Evolutionary conservation across 257 asterid species (phyloP), one percentile per base, ranked within the genome.

Genomic region (Nicotiana tabacum): DNA sequence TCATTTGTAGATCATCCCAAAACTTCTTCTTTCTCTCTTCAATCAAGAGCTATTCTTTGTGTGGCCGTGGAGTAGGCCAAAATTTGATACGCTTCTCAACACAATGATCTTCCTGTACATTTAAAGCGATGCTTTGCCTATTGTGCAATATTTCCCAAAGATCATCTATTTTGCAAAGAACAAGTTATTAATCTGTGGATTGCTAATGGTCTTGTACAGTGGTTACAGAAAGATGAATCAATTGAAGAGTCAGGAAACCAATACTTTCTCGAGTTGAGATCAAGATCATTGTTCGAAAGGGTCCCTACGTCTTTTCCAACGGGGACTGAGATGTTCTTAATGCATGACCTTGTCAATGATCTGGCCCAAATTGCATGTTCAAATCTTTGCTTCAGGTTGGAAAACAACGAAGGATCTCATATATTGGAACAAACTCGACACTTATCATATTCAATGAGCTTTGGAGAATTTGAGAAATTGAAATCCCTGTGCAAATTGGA

Each of bases 121-220:
- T 77, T 77, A 43, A 83, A 65, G 24, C 1, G 21, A 6, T 77
- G 72, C 16, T 83, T 77, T 64, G 33, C 85, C 27, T 83, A 4
- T 9, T 83, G 82, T 77, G 66, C 83, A 3, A 12, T 79, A 30
- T 84, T 46, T 69, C 86, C 80, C 74, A 84, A 84, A 72, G 86
- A 60, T 32, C 30, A 43, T 30, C 1, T 1, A 12, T 58, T 80
- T 1, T 1, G 13, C 4, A 80, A 79, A 39, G 43, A 68, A 2
- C 32, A 67, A 60, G 9, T 69, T 1, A 46, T 79, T 27, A 1
- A 21, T 2, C 0, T 84, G 2, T 84, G 86, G 86, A 60, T 68
- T 32, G 82, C 82, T 0, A 81, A 84, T 46, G 83, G 65, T 78
- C 81, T 84, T 0, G 12, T 39, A 39, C n/a, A 2, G 0, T 4